Conservation (phyloP, 441 rosid genomes). For the Bruguiera hainesii region DNA sequence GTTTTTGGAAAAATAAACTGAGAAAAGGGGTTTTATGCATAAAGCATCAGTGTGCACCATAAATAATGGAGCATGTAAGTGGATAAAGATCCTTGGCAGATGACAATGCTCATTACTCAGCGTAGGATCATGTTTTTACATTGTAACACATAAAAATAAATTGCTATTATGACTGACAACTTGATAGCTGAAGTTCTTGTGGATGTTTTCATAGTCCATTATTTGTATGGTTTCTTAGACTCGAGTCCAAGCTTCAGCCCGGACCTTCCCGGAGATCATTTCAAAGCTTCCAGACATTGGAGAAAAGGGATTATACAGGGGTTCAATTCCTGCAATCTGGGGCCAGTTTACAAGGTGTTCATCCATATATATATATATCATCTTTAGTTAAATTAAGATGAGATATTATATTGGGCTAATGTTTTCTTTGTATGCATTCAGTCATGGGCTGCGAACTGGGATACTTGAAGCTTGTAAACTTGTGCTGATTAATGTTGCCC, state of each 20-base stretch:
- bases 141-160: no score
- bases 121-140: no score
- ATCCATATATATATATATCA: background rate
- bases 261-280: constrained; percentile 72
- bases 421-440: constrained; percentile 28
- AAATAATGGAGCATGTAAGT: constrained; percentile 4
- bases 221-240: constrained; percentile 47
- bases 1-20: background rate
- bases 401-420: constrained; percentile 16
- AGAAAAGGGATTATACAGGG: constrained; percentile 73
- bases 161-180: no score
- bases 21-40: background rate
- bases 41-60: background rate
- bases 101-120: no score
- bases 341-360: constrained; percentile 95
- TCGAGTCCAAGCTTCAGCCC: constrained; percentile 90
- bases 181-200: background rate
- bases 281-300: constrained; percentile 93
- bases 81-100: background rate
- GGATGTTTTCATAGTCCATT: constrained; percentile 7
- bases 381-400: constrained; percentile 4
- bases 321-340: constrained; percentile 90
- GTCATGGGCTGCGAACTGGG: constrained; percentile 98
- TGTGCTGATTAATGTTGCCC: constrained; percentile 80
- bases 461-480: constrained; percentile 88